Evolutionary conservation across 2,329 filamentous ascomycete genomes (phyloP), one percentile per base, ranked within the genome.

Genomic region (Pyrenochaeta sp.): DNA sequence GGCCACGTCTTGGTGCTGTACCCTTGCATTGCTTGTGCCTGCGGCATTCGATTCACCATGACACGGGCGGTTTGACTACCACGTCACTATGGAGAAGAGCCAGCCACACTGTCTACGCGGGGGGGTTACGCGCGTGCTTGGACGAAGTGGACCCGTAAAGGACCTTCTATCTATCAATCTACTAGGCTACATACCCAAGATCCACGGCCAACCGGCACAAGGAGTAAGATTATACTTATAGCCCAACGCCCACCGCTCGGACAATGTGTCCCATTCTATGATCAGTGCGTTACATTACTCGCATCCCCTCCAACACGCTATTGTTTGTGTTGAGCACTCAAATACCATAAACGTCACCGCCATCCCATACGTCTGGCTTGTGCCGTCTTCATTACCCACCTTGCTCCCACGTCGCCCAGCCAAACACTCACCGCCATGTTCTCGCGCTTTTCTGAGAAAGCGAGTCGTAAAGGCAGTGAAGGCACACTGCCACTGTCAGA

Each of bases 11-110:
- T 73, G 66, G 70, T 21, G 31, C 45, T 67, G 56, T 67, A 68
- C 67, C 70, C 72, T 71, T 73, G 68, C 66, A 59, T 71, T 72
- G 68, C 70, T 74, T 74, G 70, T 73, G 58, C 59, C 61, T 62
- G 47, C 57, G 45, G 60, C 61, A 61, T 65, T 62, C 56, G 60
- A 63, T 64, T 18, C 60, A 64, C 58, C 54, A 68, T 68, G 67
- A 59, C 64, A 71, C 63, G 57, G 50, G 52, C 56, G 60, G 66
- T 68, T 66, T 68, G 63, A 66, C 62, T 69, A 72, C 64, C 70
- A 73, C 71, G 69, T 75, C 69, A 73, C 66, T 57, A 67, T 64
- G 63, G 63, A 41, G 37, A 55, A 56, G 35, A 60, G 53, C 40
- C 56, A 63, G 60, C 66, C 64, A 64, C 61, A 64, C 36, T 31